Evolutionary conservation across 1,284 basidiomycete genomes (phyloP).

Genomic region (Microstroma glucosiphilum): DNA sequence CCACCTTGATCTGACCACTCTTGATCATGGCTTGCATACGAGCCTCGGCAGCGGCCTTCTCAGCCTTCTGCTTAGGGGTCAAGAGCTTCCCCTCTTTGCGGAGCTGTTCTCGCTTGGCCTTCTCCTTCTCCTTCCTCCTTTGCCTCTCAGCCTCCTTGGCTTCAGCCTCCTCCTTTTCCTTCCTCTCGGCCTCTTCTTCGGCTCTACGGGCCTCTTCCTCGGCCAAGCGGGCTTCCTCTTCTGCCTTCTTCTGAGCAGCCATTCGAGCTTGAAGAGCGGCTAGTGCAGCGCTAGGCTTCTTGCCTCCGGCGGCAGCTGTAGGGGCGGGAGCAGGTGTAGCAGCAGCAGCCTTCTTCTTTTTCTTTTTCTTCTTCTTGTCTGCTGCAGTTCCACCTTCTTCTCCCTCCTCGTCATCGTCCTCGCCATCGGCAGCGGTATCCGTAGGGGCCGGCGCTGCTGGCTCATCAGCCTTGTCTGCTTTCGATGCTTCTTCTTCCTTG

Average conservation of each 20-base stretch:
- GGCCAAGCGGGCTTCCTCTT: slow-evolving; percentile 37
- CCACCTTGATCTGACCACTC: slow-evolving; percentile 75
- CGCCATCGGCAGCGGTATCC: slow-evolving; percentile 13
- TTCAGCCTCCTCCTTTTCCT: slow-evolving; percentile 45
- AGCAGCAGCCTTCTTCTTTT: slow-evolving; percentile 22
- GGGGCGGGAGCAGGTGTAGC: slow-evolving; percentile 17
- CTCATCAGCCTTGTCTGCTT: slow-evolving; percentile 7
- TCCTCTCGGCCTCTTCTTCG: slow-evolving; percentile 46
- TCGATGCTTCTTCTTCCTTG: background rate
- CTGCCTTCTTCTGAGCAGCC: slow-evolving; percentile 48
- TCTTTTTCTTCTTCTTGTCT: slow-evolving; percentile 43
- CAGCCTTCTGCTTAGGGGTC: slow-evolving; percentile 78
- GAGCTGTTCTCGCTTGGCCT: slow-evolving; percentile 46
- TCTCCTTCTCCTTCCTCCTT: slow-evolving; percentile 48
- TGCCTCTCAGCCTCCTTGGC: slow-evolving; percentile 44
- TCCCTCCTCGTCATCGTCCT: slow-evolving; percentile 26
- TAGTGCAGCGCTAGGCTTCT: slow-evolving; percentile 43
- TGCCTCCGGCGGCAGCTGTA: slow-evolving; percentile 25
- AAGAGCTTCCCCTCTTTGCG: slow-evolving; percentile 49
- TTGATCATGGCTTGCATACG: slow-evolving; percentile 83
- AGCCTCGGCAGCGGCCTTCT: slow-evolving; percentile 81
- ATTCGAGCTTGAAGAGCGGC: slow-evolving; percentile 46
- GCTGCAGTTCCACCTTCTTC: slow-evolving; percentile 17
- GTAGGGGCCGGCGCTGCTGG: slow-evolving; percentile 3
- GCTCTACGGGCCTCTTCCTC: slow-evolving; percentile 38